Evolutionary conservation across 2,329 filamentous ascomycete species (phyloP), one percentile per base, ranked within the genome.

Genomic region (Ophiostoma novo-ulmi): DNA sequence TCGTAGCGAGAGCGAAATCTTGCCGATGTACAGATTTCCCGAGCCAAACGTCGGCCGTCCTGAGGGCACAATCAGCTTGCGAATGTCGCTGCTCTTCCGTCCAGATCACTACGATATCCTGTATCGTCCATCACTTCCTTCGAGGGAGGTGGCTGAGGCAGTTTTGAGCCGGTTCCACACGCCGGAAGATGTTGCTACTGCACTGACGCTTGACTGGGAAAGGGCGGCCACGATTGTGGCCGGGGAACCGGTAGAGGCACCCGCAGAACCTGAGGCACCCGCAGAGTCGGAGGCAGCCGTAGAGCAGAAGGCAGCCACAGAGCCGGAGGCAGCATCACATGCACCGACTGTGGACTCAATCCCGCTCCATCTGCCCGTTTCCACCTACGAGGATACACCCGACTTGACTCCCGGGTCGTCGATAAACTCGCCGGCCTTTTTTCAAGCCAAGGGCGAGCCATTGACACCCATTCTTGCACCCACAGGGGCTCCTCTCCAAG

Each of bases 21-120:
- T 93, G 76, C 97, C 92, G 77, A 86, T 84, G 41, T 89, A 91
- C 77, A 85, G 85, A 31, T 87, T 91, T 75, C 88, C 85, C 3
- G 82, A 86, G 35, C 85, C 85, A 63, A 81, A 82, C 17, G 84
- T 83, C 70, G 78, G 77, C 3, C 81, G 83, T 70, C 81, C 83
- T 69, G 75, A 79, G 63, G 78, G 80, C 20, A 76, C 77, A 0
- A 76, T 85, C 0, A 84, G 82, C 0, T 82, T 84, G 36, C 82
- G 86, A 41, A 86, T 89, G 48, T 82, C 87, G 75, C 81, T 85
- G 72, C 85, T 84, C 77, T 94, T 81, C 85, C 89, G 82, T 78
- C 96, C 82, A 61, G 93, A 92, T 72, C 95, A 98, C 80, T 99
- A 98, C 79, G 95, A 98, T 79, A 89, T 99, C 73, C 85, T 98